Percentiles rank a stretch among this genome's conserved stretches.
Conservation (phyloP, 495 filamentous ascomycete genomes). For the Sordaria brevicollis region DNA sequence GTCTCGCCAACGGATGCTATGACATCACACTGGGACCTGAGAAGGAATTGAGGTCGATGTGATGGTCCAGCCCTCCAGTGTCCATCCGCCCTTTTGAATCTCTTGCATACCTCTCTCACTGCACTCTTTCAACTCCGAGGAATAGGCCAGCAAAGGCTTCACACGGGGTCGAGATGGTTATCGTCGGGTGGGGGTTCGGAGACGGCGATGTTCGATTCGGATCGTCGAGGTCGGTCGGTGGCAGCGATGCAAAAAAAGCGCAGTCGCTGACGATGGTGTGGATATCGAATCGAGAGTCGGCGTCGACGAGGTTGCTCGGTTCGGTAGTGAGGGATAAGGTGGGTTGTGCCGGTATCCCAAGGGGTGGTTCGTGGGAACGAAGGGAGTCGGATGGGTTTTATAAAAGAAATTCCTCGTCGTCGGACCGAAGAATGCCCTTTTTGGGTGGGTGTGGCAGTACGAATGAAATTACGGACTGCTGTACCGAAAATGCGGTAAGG, state of each 20-base stretch:
- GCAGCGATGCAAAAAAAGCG: not conserved
- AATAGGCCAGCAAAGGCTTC: slow-evolving; percentile 20
- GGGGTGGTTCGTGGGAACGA: slow-evolving; percentile 16
- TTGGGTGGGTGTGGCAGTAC: not conserved
- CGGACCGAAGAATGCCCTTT: slow-evolving; percentile 26
- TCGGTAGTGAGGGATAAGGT: slow-evolving; percentile 7
- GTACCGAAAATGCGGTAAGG: not conserved
- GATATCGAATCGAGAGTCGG: not conserved
- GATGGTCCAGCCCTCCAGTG: slow-evolving; percentile 18
- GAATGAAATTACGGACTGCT: not conserved
- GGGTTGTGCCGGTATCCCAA: not conserved
- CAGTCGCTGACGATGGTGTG: not conserved
- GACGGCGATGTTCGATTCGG: slow-evolving; percentile 1
- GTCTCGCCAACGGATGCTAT: slow-evolving; percentile 9
- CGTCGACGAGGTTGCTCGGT: slow-evolving; percentile 6
- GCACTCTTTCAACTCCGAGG: slow-evolving; percentile 16
- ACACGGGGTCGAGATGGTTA: slow-evolving; percentile 6
- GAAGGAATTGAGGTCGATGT: slow-evolving; percentile 11
- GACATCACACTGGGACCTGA: slow-evolving; percentile 13
- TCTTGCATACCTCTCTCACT: slow-evolving; percentile 21
- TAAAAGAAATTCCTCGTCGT: slow-evolving; percentile 21
- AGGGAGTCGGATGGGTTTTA: slow-evolving; percentile 14
- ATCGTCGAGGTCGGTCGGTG: not conserved
- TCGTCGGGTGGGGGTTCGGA: not conserved
- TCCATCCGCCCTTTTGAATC: slow-evolving; percentile 3